A percentile compares a stretch with the other conserved stretches of the same genome.
Conservation (phyloP, 176 grass and related monocot genomes). For the Rhynchospora pubera region DNA sequence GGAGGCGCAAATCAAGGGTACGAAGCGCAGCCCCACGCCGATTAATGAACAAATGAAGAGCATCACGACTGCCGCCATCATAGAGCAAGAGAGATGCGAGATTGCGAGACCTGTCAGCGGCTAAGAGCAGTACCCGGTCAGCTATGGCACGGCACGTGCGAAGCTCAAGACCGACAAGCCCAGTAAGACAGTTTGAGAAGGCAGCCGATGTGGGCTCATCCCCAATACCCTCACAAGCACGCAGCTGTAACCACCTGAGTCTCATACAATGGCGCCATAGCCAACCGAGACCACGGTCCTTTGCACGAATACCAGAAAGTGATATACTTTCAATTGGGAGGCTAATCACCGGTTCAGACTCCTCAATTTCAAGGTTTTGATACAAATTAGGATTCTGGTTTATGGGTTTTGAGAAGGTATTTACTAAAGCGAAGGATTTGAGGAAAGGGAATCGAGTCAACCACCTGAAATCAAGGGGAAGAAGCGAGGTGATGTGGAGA, state of each 20-base stretch:
- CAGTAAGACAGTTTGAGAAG: conserved; percentile 44
- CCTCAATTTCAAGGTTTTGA: background rate
- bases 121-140: conserved; percentile 63
- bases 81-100: conserved; percentile 74
- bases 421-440: conserved; percentile 64
- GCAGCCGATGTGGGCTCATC: conserved; percentile 33
- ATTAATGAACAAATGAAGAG: conserved; percentile 72
- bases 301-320: conserved; percentile 48
- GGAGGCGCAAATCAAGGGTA: conserved; percentile 82
- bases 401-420: conserved; percentile 27
- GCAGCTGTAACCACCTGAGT: conserved; percentile 72
- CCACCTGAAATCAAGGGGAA: conserved; percentile 52
- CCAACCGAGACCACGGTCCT: conserved; percentile 60
- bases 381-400: background rate
- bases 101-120: conserved; percentile 48
- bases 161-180: conserved; percentile 64
- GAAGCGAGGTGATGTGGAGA: conserved; percentile 54
- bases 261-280: conserved; percentile 52
- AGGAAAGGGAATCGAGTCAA: conserved; percentile 43
- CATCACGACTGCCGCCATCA: conserved; percentile 66
- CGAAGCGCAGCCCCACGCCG: conserved; percentile 48
- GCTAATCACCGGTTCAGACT: background rate
- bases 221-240: conserved; percentile 69
- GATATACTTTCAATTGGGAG: conserved; percentile 66
- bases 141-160: conserved; percentile 76